A percentile compares a stretch with the other conserved stretches of the same genome.
Evolutionary conservation across 345 rosid genomes (phyloP).

Genomic region (Rhizophora apiculata): DNA sequence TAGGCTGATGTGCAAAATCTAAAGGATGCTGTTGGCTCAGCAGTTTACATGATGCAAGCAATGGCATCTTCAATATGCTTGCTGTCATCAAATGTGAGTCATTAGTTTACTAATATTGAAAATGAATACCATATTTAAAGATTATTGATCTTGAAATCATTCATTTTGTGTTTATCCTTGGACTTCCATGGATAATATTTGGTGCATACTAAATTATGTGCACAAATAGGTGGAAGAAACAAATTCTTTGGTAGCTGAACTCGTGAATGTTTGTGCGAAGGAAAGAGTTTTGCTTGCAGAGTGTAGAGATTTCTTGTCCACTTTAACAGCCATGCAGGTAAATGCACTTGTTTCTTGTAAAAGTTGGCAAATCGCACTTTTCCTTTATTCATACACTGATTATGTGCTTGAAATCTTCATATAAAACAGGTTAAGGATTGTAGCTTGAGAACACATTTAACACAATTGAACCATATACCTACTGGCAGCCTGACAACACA

Average conservation of each 20-base stretch:
- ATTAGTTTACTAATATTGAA: neutral
- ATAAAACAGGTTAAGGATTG: slow-evolving; percentile 64
- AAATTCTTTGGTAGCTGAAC: slow-evolving; percentile 59
- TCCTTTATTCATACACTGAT: slow-evolving; percentile 15
- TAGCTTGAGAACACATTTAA: slow-evolving; percentile 84
- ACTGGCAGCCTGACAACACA: slow-evolving; percentile 63
- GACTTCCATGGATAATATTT: neutral
- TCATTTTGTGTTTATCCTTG: neutral
- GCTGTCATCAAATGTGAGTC: slow-evolving; percentile 56
- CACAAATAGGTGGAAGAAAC: slow-evolving; percentile 69
- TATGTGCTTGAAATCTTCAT: neutral
- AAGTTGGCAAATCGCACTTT: neutral
- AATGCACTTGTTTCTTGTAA: neutral
- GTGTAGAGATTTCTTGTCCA: slow-evolving; percentile 66
- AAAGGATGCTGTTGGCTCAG: slow-evolving; percentile 79
- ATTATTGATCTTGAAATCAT: slow-evolving; percentile 2
- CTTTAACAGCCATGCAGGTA: slow-evolving; percentile 80
- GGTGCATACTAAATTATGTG: neutral
- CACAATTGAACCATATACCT: slow-evolving; percentile 56
- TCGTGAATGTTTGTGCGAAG: slow-evolving; percentile 56
- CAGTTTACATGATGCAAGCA: slow-evolving; percentile 80
- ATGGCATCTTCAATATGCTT: slow-evolving; percentile 72
- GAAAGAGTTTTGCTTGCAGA: slow-evolving; percentile 62
- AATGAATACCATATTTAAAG: slow-evolving; percentile 3
- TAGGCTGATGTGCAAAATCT: slow-evolving; percentile 78